These are phyloP conservation scores for Fusarium haematococcum DNA, from an alignment of 2,329 filamentous ascomycete species.

Conservation along the genomic window DNA sequence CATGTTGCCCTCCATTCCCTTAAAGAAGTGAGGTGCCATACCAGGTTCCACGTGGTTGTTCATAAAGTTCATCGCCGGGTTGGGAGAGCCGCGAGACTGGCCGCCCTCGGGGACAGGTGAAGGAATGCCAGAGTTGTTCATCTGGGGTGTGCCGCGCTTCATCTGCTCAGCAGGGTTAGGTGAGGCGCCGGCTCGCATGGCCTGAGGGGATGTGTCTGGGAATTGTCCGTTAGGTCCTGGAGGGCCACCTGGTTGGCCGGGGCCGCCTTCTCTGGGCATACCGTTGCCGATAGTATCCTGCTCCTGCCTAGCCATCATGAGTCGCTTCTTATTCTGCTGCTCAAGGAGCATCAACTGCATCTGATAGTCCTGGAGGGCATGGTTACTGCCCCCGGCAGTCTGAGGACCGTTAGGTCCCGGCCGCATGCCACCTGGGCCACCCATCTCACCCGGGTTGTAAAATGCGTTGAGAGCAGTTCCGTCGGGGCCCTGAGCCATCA, in stretches of 20 bases:
- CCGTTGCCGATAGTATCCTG: slow-evolving; percentile 70
- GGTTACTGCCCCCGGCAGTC: slow-evolving; percentile 71
- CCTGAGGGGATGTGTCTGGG: slow-evolving; percentile 77
- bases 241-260: slow-evolving; percentile 65
- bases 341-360: slow-evolving; percentile 90
- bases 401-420: slow-evolving; percentile 61
- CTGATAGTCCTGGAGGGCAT: slow-evolving; percentile 87
- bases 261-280: slow-evolving; percentile 63
- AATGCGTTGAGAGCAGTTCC: slow-evolving; percentile 66
- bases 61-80: slow-evolving; percentile 72
- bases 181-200: slow-evolving; percentile 75
- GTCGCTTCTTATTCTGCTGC: slow-evolving; percentile 87
- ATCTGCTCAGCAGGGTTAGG: slow-evolving; percentile 84
- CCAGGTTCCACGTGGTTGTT: slow-evolving; percentile 71
- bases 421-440: slow-evolving; percentile 69
- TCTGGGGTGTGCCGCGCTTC: slow-evolving; percentile 81
- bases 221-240: slow-evolving; percentile 73
- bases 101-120: slow-evolving; percentile 78
- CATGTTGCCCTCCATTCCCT: slow-evolving; percentile 63
- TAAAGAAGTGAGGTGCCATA: slow-evolving; percentile 71
- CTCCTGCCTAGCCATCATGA: slow-evolving; percentile 85
- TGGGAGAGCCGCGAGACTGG: slow-evolving; percentile 75
- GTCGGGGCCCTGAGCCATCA: slow-evolving; percentile 81
- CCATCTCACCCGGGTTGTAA: slow-evolving; percentile 74
- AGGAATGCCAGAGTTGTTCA: slow-evolving; percentile 75